Base-by-base conservation (phyloP, 768 basidiomycete genomes). In the Mycena galopus region DNA sequence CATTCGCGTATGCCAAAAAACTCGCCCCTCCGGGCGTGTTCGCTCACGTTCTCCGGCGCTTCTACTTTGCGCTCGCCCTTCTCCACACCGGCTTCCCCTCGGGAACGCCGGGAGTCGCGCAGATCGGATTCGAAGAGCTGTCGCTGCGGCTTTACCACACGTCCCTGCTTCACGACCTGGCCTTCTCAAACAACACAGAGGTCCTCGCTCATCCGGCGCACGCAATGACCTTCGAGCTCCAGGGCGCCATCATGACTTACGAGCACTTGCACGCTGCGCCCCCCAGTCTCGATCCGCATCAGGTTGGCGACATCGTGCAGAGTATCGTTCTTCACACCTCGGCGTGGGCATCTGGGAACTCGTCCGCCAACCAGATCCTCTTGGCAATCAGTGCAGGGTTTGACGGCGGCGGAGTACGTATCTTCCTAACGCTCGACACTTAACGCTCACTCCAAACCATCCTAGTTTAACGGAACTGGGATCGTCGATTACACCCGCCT, bases 211-310 rank as follows among this genome's bases (percentile, higher is more conserved):
- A 65, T 39, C 64, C 64, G 33, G 64, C 64, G 33, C 64, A 65
- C 16, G 64, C 51, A n/a, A 65, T 65, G 55, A 32, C 61, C 29
- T 63, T 61, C 59, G 59, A 61, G 59, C 37, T 61, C 47, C 62
- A 53, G 19, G 62, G 39, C 29, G 62, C 47, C 32, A 21, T 57
- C 56, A 53, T 64, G 62, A 27, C 62, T 30, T 64, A 64, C 62
- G 62, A 64, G 47, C 62, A 64, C 62, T 27, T 64, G 29, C 50
- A 50, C 30, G 62, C 44, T 19, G 33, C 47, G 27, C 47, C 30
- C 47, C 62, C 62, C 30, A 50, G 21, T n/a, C 47, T 64, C 29
- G 50, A 64, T 27, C 29, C 62, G 35, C 85, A 84, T 30, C 79
- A 86, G 76, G 81, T 82, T 75, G n/a, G n/a, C n/a, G n/a, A n/a